Evolutionary conservation across 129 eudicot species (phyloP).

Genomic region (Daucus carota): DH1_v3.0 NC_030387.2:32928501-32929000

Average conservation of each 20-base stretch:
- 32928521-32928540: conserved; percentile 57
- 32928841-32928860: neutral
- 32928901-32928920: neutral
- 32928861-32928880: neutral
- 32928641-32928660: too few species aligned
- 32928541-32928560: conserved; percentile 67
- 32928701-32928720: neutral
- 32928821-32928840: neutral
- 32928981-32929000: neutral
- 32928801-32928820: neutral
- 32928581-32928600: conserved; percentile 1
- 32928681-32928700: neutral
- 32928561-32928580: conserved; percentile 73
- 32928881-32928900: neutral
- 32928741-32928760: neutral
- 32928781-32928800: neutral
- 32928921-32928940: neutral
- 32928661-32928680: neutral
- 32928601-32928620: conserved; percentile 4
- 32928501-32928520: conserved; percentile 73
- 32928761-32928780: neutral
- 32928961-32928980: neutral
- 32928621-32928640: neutral
- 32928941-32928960: neutral
- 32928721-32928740: neutral